Conservation (phyloP, 202 grass and related monocot species). For the Carex arenaria region DNA sequence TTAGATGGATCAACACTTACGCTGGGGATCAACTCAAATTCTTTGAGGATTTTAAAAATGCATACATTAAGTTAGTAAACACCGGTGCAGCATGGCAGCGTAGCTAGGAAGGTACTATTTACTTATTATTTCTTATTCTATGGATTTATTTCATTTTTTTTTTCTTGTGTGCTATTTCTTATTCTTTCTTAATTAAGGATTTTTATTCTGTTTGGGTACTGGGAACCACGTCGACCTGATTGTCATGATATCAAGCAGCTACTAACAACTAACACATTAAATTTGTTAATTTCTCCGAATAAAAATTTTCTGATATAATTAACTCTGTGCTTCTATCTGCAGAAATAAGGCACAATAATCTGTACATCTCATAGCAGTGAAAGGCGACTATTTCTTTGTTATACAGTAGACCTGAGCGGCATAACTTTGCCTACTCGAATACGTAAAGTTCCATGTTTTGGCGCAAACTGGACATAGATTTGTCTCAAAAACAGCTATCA, state of each 20-base stretch:
- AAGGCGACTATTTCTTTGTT: neutral
- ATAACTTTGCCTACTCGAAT: neutral
- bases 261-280: neutral
- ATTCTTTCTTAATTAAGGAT: neutral
- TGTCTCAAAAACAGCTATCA: neutral
- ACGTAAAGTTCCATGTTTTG: neutral
- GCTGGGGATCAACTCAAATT: conserved; percentile 68
- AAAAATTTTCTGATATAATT: neutral
- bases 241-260: neutral
- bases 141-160: neutral
- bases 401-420: neutral
- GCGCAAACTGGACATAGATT: neutral
- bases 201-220: neutral
- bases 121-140: neutral
- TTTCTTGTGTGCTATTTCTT: neutral
- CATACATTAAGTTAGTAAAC: conserved; percentile 83
- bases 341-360: neutral
- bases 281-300: neutral
- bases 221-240: neutral
- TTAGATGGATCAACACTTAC: conserved; percentile 75
- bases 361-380: neutral
- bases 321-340: neutral
- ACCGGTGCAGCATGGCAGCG: conserved; percentile 58
- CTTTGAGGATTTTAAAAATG: conserved; percentile 57
- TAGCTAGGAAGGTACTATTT: conserved; percentile 16